A percentile compares a stretch with the other conserved stretches of the same genome.
These are phyloP conservation scores for Cystofilobasidium macerans DNA, from an alignment of 768 basidiomycete genomes.

Conservation along the genomic window DNA sequence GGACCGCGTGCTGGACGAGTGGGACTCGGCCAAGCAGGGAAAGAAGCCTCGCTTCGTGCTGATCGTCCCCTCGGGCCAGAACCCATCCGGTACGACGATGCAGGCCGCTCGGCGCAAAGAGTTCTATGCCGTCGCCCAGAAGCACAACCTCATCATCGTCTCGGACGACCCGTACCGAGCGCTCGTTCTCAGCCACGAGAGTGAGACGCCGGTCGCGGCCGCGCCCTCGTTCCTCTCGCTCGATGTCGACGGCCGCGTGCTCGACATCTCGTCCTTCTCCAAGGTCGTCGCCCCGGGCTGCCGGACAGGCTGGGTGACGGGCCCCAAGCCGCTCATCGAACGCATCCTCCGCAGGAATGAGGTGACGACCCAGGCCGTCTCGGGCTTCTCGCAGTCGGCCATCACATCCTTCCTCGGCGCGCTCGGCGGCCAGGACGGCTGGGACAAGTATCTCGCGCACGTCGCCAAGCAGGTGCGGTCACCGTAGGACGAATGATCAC, in stretches of 20 bases:
- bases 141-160: constrained; percentile 18
- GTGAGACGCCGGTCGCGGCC: background rate
- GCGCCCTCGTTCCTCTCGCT: constrained; percentile 17
- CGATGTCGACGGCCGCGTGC: constrained; percentile 24
- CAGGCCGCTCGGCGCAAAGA: constrained; percentile 2
- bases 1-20: constrained; percentile 12
- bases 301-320: constrained; percentile 19
- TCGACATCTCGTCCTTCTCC: constrained; percentile 20
- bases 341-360: constrained; percentile 17
- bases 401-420: constrained; percentile 20
- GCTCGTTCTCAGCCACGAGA: constrained; percentile 9
- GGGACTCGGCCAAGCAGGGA: constrained; percentile 9
- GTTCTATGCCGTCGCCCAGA: constrained; percentile 22
- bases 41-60: constrained; percentile 8
- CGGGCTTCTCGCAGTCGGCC: constrained; percentile 19
- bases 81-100: constrained; percentile 20
- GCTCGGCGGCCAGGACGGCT: constrained; percentile 20
- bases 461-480: constrained; percentile 8
- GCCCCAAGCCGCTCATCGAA: constrained; percentile 14
- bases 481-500: background rate
- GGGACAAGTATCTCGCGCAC: constrained; percentile 12
- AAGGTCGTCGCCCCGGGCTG: constrained; percentile 15
- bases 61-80: constrained; percentile 20
- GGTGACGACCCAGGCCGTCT: constrained; percentile 24
- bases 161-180: constrained; percentile 19